Evolutionary conservation across 176 grass and related monocot species (phyloP).

Genomic region (Oryza glumipatula): DNA sequence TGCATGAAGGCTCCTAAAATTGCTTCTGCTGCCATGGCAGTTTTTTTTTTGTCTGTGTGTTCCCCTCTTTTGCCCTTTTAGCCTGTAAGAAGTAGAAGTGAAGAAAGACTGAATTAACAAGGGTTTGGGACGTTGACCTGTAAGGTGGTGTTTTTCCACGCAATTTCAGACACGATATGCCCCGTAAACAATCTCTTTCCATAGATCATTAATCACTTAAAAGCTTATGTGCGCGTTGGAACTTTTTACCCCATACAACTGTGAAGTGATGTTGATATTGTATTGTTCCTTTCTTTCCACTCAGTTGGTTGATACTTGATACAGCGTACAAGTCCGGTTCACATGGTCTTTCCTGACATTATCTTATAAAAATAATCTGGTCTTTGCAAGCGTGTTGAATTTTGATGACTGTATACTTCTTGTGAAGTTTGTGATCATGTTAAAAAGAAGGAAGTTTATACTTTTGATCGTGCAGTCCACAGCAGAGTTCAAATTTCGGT

Average conservation of each 20-base stretch:
- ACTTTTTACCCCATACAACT: not conserved
- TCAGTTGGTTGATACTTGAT: too few relatives aligned
- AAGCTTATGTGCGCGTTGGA: not conserved
- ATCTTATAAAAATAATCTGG: not conserved
- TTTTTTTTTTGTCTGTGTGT: not conserved
- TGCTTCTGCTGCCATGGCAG: constrained; percentile 62
- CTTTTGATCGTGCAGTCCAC: too few relatives aligned
- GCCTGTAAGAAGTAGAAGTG: constrained; percentile 8
- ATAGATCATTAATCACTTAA: not conserved
- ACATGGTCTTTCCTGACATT: too few relatives aligned
- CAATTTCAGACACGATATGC: constrained; percentile 23
- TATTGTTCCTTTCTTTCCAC: not conserved
- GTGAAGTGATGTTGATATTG: not conserved
- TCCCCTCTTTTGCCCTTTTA: constrained; percentile 22
- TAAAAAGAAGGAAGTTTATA: not conserved
- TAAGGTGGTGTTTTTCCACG: not conserved
- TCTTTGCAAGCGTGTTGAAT: not conserved
- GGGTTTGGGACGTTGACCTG: constrained; percentile 20
- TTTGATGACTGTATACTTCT: not conserved
- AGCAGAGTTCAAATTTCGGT: too few relatives aligned
- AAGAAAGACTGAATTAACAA: constrained; percentile 14
- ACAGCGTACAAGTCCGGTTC: too few relatives aligned
- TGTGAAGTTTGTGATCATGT: not conserved
- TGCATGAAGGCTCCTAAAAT: constrained; percentile 79
- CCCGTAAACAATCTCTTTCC: not conserved